Percentiles rank a stretch among this genome's conserved stretches.
Evolutionary conservation across 768 basidiomycete species (phyloP).

Genomic region (Suillus decipiens): DNA sequence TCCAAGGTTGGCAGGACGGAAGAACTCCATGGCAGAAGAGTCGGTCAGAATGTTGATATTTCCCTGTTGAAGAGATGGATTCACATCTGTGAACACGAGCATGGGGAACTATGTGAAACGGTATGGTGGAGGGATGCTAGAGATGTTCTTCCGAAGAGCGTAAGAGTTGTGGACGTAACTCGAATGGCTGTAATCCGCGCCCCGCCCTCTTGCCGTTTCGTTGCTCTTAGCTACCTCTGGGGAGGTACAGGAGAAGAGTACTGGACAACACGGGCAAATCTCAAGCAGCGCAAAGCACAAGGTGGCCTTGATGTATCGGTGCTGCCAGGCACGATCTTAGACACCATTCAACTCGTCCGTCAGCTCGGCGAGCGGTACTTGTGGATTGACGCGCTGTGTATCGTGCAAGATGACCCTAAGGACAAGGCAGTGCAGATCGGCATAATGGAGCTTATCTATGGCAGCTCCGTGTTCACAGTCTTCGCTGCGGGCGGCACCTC

Average conservation of each 20-base stretch:
- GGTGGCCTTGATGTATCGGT: constrained; percentile 6
- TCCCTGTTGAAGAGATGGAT: constrained; percentile 13
- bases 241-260: constrained; percentile 11
- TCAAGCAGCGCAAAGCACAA: neutral
- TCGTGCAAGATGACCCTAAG: constrained; percentile 11
- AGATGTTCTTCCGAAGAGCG: constrained; percentile 8
- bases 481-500: constrained; percentile 7
- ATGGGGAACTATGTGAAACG: constrained; percentile 6
- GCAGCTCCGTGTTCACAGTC: constrained; percentile 6
- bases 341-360: constrained; percentile 11
- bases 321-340: constrained; percentile 10
- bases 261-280: constrained; percentile 14
- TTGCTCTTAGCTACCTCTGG: constrained; percentile 16
- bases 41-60: constrained; percentile 10
- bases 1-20: constrained; percentile 5
- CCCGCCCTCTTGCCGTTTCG: constrained; percentile 9
- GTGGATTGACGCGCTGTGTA: constrained; percentile 16
- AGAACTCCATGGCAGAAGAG: constrained; percentile 14
- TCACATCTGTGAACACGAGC: constrained; percentile 3
- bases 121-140: constrained; percentile 10
- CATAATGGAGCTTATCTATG: constrained; percentile 12
- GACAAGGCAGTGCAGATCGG: constrained; percentile 10
- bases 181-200: constrained; percentile 11
- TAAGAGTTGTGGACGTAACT: constrained; percentile 8
- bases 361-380: constrained; percentile 13